phyloP scores from a whole-genome alignment of 768 basidiomycete species.

The Tulasnella sp. region DNA sequence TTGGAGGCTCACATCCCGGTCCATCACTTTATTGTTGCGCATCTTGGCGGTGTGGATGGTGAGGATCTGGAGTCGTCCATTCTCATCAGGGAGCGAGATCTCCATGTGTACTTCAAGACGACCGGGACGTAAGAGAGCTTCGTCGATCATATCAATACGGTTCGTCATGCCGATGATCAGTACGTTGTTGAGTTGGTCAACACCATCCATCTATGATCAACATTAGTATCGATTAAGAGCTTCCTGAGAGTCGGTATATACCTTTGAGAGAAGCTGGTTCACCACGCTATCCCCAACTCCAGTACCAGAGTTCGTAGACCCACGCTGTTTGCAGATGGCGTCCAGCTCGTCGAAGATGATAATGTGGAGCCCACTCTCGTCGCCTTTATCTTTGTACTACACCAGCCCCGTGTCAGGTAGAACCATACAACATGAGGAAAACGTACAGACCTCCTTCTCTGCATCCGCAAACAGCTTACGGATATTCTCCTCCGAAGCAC shows the following conservation, averaged over 20 bases:
- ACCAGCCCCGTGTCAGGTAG: not conserved
- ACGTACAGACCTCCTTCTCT: slow-evolving; percentile 72
- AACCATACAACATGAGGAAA: not conserved
- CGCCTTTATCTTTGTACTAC: slow-evolving; percentile 95
- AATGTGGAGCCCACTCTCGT: slow-evolving; percentile 94
- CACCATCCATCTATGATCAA: slow-evolving; percentile 84
- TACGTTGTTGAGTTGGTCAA: slow-evolving; percentile 97
- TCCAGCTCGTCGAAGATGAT: slow-evolving; percentile 99
- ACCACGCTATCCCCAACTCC: slow-evolving; percentile 99
- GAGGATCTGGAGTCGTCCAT: slow-evolving; percentile 85
- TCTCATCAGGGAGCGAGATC: slow-evolving; percentile 91
- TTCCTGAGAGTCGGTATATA: slow-evolving; percentile 24
- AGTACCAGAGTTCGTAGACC: slow-evolving; percentile 78
- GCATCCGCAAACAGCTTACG: slow-evolving; percentile 97
- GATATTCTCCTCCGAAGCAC: slow-evolving; percentile 94
- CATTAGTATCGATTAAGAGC: not conserved
- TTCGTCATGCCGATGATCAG: slow-evolving; percentile 99
- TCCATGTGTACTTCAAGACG: slow-evolving; percentile 99
- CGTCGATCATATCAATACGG: slow-evolving; percentile 96
- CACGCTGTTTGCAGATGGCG: slow-evolving; percentile 97
- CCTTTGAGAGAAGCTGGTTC: slow-evolving; percentile 96
- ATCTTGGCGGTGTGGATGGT: slow-evolving; percentile 93
- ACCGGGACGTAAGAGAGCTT: slow-evolving; percentile 90
- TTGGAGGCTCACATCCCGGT: slow-evolving; percentile 61
- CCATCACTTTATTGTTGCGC: slow-evolving; percentile 86